Evolutionary conservation across 768 basidiomycete species (phyloP), one percentile per base, ranked within the genome.

Genomic region (Pleurotus djamor): DNA sequence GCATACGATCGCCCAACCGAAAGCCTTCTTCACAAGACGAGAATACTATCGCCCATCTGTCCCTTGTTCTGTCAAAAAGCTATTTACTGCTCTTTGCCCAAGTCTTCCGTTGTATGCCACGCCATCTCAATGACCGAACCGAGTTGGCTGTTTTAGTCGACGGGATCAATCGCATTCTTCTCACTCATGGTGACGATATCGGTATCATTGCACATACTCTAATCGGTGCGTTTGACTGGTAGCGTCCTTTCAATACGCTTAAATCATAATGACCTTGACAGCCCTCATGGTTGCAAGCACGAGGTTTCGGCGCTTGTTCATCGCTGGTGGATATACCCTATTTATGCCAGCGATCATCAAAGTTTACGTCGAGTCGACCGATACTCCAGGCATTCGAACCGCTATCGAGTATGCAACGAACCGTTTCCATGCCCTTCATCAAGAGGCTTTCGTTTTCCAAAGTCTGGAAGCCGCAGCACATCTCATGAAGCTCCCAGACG

Each of bases 301-400:
- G 6, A 83, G 91, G 14, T 93, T 92, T 66, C 79, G 83, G 34
- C 83, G 91, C n/a, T 69, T 93, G 16, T 90, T 92, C 68, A 83
- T 83, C 5, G 84, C 87, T 2, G 85, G 86, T 13, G 89, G 86
- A 28, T 93, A 90, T 67, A 81, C 81, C 3, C 76, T 92, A 32
- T 91, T 92, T 70, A 87, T 93, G 80, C 86, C 89, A 0, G 79
- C 81, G 3, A 72, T 93, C 10, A 70, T 90, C 65, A 90, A 90
- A 65, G 78, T 85, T 21, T 93, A 91, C 67, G 75, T 83, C 7
- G 87, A 91, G 65, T 76, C 82, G 1, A 80, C 85, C 35, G 65
- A 68, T 2, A 80, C 89, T 64, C 66, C 71, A 1, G 84, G 84
- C 4, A 88, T 93, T 49, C 79, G 80, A 51, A 70, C 74, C 12